Evolutionary conservation across 768 basidiomycete genomes (phyloP), one percentile per base, ranked within the genome.

Genomic region (Hydnomerulius pinastri): DNA sequence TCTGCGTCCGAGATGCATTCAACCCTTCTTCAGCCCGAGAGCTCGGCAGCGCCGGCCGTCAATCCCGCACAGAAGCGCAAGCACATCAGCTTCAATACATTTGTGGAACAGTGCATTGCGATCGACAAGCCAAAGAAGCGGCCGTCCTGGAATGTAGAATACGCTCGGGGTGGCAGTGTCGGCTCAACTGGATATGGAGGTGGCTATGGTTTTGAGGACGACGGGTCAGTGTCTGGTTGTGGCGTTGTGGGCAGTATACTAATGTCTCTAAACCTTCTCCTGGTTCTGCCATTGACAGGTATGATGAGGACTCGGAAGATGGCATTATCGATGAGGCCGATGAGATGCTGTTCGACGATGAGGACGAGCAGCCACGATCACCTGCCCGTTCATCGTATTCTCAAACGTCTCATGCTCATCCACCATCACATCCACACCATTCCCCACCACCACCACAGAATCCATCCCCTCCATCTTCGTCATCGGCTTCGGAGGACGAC

Each of bases 41-140:
- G 59, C 11, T 56, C 21, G 46, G 50, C 52, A 8, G 54, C 50
- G 15, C n/a, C 47, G 4, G 37, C 63, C 46, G 43, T 57, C 7
- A 13, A 38, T 35, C 53, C 48, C 45, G 54, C 50, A 23, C 71
- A 62, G 51, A 86, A 85, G 76, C 90, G 86, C 74, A 86, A 86
- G 56, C 96, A 97, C 67, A 98, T 98, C 73, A 87, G 81, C 59
- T 98, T 98, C 79, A 98, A 98, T 69, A 96, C 95, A 1, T 97
- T 95, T 65, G 96, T 99, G 32, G 90, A 97, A 67, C 96, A 98
- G 67, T 93, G 84, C 64, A 96, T 99, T 51, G 86, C 90, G 36
- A 90, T 92, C 64, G 90, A 92, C 63, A 86, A 86, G 60, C 90
- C 89, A 0, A 72, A 61, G 53, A 69, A 65, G 54, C 65, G 54